Percentiles rank a stretch among this genome's conserved stretches.
These are phyloP conservation scores for Forsythia viridissima DNA, from an alignment of 257 asterid species.

Conservation along the genomic window DNA sequence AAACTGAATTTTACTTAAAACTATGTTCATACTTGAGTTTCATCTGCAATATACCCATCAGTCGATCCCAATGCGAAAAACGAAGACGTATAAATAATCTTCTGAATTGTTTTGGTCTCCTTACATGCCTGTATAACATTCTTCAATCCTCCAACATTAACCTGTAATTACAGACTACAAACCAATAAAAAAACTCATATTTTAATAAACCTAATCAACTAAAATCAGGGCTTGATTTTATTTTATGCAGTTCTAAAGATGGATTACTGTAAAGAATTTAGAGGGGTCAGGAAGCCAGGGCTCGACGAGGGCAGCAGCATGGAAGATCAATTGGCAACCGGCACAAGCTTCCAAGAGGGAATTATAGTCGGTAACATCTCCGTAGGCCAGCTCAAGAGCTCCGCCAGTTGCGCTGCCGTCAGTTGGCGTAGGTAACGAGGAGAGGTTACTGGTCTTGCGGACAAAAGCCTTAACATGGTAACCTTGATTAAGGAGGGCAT, in stretches of 20 bases:
- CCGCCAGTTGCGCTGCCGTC: slow-evolving; percentile 41
- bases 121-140: slow-evolving; percentile 69
- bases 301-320: slow-evolving; percentile 89
- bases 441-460: slow-evolving; percentile 77
- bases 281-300: slow-evolving; percentile 94
- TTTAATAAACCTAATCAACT: background rate
- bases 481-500: slow-evolving; percentile 62
- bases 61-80: slow-evolving; percentile 90
- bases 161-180: slow-evolving; percentile 37
- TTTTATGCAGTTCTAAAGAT: background rate
- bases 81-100: slow-evolving; percentile 84
- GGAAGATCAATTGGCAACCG: slow-evolving; percentile 83
- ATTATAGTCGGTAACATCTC: slow-evolving; percentile 79
- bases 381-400: slow-evolving; percentile 62
- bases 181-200: slow-evolving; percentile 2
- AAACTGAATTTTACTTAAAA: background rate
- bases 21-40: slow-evolving; percentile 55
- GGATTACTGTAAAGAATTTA: slow-evolving; percentile 53
- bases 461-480: slow-evolving; percentile 82
- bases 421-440: slow-evolving; percentile 53
- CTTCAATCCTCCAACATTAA: slow-evolving; percentile 88
- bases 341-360: slow-evolving; percentile 71
- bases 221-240: background rate
- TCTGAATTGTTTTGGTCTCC: slow-evolving; percentile 60
- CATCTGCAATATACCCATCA: slow-evolving; percentile 82